A percentile compares a stretch with the other conserved stretches of the same genome.
Conservation (phyloP, 139 green algal genomes). For the Ettlia oleoabundans region DNA sequence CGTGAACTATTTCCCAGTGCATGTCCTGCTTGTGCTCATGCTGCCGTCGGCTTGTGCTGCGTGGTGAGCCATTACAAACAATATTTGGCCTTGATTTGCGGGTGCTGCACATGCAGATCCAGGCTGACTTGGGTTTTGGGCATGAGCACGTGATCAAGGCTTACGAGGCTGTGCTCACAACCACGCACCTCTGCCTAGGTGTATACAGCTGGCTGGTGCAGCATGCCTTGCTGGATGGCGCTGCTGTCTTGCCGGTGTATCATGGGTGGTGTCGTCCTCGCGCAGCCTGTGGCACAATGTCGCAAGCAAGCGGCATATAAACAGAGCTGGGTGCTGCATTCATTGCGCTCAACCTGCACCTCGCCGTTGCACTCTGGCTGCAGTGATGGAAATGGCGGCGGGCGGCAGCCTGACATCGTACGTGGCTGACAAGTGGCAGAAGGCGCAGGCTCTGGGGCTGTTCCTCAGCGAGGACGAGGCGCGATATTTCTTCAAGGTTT, state of each 20-base stretch:
- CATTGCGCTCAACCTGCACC: neutral
- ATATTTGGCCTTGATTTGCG: too few species aligned
- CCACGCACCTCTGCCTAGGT: slow-evolving; percentile 53
- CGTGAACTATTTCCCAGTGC: neutral
- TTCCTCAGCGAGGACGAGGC: slow-evolving; percentile 87
- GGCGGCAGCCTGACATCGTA: slow-evolving; percentile 78
- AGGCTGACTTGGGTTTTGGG: slow-evolving; percentile 53
- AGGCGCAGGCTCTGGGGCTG: slow-evolving; percentile 66
- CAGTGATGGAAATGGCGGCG: slow-evolving; percentile 60
- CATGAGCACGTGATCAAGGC: slow-evolving; percentile 55
- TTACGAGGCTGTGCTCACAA: slow-evolving; percentile 57
- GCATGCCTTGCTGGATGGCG: too few species aligned
- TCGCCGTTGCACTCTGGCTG: neutral
- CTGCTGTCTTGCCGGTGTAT: too few species aligned
- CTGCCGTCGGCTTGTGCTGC: neutral
- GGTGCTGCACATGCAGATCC: slow-evolving; percentile 35
- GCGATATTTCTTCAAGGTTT: slow-evolving; percentile 84
- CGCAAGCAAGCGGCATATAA: too few species aligned
- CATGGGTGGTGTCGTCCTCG: too few species aligned
- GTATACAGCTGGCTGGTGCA: neutral
- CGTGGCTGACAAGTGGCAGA: slow-evolving; percentile 73
- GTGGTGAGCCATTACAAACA: too few species aligned
- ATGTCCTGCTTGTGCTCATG: neutral
- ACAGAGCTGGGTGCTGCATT: too few species aligned
- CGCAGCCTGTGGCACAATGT: too few species aligned